These are phyloP conservation scores for Coemansia sp. DNA, from an alignment of 192 early-diverging fungal species.

Conservation along the genomic window DNA sequence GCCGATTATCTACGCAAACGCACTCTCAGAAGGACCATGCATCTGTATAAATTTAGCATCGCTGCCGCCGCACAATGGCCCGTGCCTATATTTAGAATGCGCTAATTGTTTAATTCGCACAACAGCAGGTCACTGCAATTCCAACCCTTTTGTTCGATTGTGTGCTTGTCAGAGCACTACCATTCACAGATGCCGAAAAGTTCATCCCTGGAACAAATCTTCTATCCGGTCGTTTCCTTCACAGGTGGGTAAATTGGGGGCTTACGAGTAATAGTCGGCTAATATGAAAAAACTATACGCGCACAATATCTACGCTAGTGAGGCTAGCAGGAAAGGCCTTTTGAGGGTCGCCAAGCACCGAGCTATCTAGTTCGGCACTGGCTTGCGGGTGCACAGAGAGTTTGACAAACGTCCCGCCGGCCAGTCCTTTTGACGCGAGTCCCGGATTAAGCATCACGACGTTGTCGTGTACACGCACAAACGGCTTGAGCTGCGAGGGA, in stretches of 20 bases:
- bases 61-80: constrained; percentile 5
- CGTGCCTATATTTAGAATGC: constrained; percentile 1
- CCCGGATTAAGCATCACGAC: constrained; percentile 87
- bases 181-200: not conserved
- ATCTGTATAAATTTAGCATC: not conserved
- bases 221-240: not conserved
- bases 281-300: constrained; percentile 21
- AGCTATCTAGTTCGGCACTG: not conserved
- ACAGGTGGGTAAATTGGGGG: not conserved
- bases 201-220: not conserved
- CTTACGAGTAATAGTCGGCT: not conserved
- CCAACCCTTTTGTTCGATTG: not conserved
- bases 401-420: constrained; percentile 82
- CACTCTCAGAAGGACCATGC: not conserved
- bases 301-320: constrained; percentile 43
- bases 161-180: not conserved
- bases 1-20: constrained; percentile 1
- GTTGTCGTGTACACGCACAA: constrained; percentile 74
- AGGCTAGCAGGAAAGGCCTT: constrained; percentile 31
- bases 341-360: constrained; percentile 19
- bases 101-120: not conserved
- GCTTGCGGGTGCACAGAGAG: constrained; percentile 66
- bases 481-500: constrained; percentile 71
- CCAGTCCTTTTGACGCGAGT: constrained; percentile 63
- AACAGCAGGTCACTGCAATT: not conserved